phyloP scores from a whole-genome alignment of 192 early-diverging fungal species.

The Gamsiella multidivaricata region DNA sequence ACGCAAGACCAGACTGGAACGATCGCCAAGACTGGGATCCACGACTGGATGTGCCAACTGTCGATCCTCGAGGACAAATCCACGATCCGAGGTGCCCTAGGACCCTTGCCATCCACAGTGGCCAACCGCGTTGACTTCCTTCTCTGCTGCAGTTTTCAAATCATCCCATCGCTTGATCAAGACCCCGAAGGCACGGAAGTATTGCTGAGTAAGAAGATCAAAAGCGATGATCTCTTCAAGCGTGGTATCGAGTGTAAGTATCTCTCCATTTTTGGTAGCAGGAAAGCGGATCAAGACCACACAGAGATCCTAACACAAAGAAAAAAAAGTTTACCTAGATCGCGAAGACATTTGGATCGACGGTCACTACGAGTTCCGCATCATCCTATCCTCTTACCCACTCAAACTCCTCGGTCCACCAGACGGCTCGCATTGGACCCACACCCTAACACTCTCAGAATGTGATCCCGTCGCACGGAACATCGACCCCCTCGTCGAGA shows the following conservation, averaged over 20 bases:
- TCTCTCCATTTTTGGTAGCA: neutral
- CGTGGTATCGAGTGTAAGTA: conserved; percentile 28
- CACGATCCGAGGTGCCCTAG: conserved; percentile 10
- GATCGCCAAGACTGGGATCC: neutral
- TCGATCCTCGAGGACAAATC: conserved; percentile 24
- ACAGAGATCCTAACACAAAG: too few relatives aligned
- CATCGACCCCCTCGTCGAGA: conserved; percentile 42
- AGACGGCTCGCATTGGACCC: conserved; percentile 9
- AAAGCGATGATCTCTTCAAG: conserved; percentile 24
- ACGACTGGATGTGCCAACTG: conserved; percentile 36
- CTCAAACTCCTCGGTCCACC: conserved; percentile 26
- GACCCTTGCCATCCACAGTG: neutral
- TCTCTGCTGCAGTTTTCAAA: conserved; percentile 20
- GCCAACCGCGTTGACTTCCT: neutral
- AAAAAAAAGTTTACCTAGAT: conserved; percentile 28
- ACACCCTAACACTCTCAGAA: conserved; percentile 21
- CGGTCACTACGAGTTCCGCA: conserved; percentile 18
- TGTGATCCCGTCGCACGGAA: conserved; percentile 28
- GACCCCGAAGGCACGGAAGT: neutral
- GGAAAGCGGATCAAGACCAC: too few relatives aligned
- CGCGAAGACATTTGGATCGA: conserved; percentile 10
- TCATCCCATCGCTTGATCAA: neutral
- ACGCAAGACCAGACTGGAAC: neutral
- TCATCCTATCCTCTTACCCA: conserved; percentile 27
- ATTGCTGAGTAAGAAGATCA: conserved; percentile 15